Evolutionary conservation across 768 basidiomycete genomes (phyloP).

Genomic region (Mycena latifolia): DNA sequence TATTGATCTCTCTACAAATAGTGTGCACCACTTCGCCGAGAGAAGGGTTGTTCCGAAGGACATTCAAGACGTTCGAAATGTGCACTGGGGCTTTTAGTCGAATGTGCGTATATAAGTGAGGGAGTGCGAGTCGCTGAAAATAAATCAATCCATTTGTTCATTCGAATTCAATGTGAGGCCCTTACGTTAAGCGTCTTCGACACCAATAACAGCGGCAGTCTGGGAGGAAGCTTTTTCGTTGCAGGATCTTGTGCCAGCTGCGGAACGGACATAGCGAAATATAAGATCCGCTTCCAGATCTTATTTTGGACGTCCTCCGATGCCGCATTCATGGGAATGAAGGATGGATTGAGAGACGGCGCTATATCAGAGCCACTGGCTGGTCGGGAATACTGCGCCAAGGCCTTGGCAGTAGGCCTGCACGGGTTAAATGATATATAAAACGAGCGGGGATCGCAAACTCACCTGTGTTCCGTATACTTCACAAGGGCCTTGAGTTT

Average conservation of each 20-base stretch:
- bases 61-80: too few relatives aligned
- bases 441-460: not conserved
- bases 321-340: too few relatives aligned
- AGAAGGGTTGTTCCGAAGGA: not conserved
- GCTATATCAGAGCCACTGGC: not conserved
- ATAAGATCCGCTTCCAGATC: too few relatives aligned
- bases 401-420: not conserved
- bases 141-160: not conserved
- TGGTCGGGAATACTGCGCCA: not conserved
- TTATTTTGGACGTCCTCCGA: too few relatives aligned
- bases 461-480: not conserved
- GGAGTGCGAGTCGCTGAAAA: constrained; percentile 13
- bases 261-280: too few relatives aligned
- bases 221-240: not conserved
- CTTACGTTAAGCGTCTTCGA: constrained; percentile 16
- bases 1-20: not conserved
- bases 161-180: too few relatives aligned
- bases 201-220: constrained; percentile 4
- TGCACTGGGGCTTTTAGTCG: too few relatives aligned
- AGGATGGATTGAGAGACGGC: constrained; percentile 4
- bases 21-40: constrained; percentile 1
- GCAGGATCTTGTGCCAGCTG: too few relatives aligned
- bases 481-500: not conserved
- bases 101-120: not conserved
- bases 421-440: not conserved